Evolutionary conservation across 176 grass and related monocot genomes (phyloP).

Genomic region (Ensete glaucum): DNA sequence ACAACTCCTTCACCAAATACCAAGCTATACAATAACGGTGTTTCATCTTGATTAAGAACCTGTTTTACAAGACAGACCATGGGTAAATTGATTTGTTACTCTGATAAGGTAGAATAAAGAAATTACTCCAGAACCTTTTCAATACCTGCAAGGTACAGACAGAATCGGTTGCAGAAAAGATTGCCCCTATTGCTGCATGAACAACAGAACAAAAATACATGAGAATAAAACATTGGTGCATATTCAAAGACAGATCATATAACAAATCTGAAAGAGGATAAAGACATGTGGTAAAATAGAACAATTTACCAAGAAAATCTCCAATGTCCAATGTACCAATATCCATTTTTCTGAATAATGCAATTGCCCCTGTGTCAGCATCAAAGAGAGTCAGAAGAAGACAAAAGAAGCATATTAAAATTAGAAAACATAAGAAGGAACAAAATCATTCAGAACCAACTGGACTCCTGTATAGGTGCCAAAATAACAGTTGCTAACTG

Average conservation of each 20-base stretch:
- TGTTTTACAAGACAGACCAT: slow-evolving; percentile 15
- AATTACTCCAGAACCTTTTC: not conserved
- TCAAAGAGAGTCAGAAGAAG: slow-evolving; percentile 1
- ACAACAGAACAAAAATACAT: slow-evolving; percentile 18
- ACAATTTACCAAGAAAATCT: slow-evolving; percentile 86
- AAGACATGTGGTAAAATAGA: not conserved
- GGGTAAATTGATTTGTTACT: not conserved
- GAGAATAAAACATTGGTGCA: slow-evolving; percentile 14
- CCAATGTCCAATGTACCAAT: slow-evolving; percentile 73
- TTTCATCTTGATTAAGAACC: slow-evolving; percentile 96
- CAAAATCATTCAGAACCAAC: not conserved
- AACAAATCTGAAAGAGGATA: not conserved
- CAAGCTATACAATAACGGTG: slow-evolving; percentile 83
- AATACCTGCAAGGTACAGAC: slow-evolving; percentile 91
- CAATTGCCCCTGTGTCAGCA: slow-evolving; percentile 51
- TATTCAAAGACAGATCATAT: not conserved
- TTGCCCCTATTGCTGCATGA: slow-evolving; percentile 88
- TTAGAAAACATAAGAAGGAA: not conserved
- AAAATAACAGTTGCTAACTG: not conserved
- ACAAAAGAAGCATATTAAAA: not conserved
- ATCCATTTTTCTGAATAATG: slow-evolving; percentile 77
- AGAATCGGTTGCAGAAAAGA: slow-evolving; percentile 99
- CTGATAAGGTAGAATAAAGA: not conserved
- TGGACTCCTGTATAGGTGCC: too few relatives aligned
- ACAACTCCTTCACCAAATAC: slow-evolving; percentile 99